Evolutionary conservation across 306 rosid species (phyloP).

Genomic region (Lotus japonicus): DNA sequence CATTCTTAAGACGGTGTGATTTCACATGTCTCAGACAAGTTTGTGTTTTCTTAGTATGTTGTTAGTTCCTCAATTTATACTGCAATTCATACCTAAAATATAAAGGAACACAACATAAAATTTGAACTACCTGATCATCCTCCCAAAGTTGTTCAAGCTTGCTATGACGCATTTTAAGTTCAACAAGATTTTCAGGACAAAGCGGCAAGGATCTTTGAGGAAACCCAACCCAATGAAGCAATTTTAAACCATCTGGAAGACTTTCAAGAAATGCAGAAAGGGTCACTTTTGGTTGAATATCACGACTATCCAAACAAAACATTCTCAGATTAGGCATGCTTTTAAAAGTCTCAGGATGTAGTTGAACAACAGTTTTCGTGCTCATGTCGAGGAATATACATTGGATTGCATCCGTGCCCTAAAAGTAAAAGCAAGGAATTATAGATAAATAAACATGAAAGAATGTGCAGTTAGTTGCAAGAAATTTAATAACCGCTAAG

Average conservation of each 20-base stretch:
- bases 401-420: constrained; percentile 24
- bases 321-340: constrained; percentile 22
- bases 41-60: too few species aligned
- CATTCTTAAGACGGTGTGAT: too few species aligned
- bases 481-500: background rate
- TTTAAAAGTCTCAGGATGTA: background rate
- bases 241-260: background rate
- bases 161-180: constrained; percentile 9
- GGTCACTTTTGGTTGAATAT: background rate
- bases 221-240: constrained; percentile 19
- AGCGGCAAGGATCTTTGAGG: constrained; percentile 3
- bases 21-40: too few species aligned
- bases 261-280: background rate
- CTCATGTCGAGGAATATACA: constrained; percentile 19
- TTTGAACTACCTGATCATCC: too few species aligned
- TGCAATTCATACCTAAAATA: too few species aligned
- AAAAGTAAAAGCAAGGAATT: background rate
- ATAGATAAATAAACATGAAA: background rate
- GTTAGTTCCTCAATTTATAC: too few species aligned
- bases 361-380: too few species aligned
- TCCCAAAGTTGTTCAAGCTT: too few species aligned
- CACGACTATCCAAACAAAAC: background rate
- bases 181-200: constrained; percentile 1
- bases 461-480: background rate
- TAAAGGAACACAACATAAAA: too few species aligned